Conservation (phyloP, 1,284 basidiomycete species). For the Pseudomicrostroma phylloplanum region DNA sequence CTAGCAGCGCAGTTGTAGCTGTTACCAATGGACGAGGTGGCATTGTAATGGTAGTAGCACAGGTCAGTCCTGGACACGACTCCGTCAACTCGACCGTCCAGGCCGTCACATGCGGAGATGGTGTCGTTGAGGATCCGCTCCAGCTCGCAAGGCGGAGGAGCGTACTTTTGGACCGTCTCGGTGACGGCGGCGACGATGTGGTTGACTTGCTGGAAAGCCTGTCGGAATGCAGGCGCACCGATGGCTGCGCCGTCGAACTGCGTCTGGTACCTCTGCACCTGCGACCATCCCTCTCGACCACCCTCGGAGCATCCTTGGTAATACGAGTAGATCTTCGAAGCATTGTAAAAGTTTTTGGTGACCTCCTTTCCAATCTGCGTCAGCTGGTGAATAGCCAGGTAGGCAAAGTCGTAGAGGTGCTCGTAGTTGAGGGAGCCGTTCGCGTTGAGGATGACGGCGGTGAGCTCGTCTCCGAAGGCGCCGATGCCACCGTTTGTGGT, state of each 20-base stretch:
- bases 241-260: slow-evolving; percentile 7
- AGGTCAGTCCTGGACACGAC: slow-evolving; percentile 3
- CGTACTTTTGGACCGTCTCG: background rate
- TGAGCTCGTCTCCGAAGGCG: background rate
- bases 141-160: slow-evolving; percentile 4
- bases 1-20: background rate
- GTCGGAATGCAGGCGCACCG: slow-evolving; percentile 2
- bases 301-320: slow-evolving; percentile 8
- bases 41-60: slow-evolving; percentile 5
- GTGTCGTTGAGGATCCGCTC: slow-evolving; percentile 3
- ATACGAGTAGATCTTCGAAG: slow-evolving; percentile 7
- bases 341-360: slow-evolving; percentile 7
- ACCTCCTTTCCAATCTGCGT: background rate
- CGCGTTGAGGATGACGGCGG: background rate
- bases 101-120: background rate
- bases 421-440: slow-evolving; percentile 2
- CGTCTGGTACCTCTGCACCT: slow-evolving; percentile 1
- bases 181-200: background rate
- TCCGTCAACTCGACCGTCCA: background rate
- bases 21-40: slow-evolving; percentile 1
- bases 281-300: slow-evolving; percentile 1
- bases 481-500: slow-evolving; percentile 6
- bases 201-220: background rate
- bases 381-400: slow-evolving; percentile 2
- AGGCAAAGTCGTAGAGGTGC: slow-evolving; percentile 1